phyloP scores from a whole-genome alignment of 345 rosid species.

The Anastatica hierochuntica region DNA sequence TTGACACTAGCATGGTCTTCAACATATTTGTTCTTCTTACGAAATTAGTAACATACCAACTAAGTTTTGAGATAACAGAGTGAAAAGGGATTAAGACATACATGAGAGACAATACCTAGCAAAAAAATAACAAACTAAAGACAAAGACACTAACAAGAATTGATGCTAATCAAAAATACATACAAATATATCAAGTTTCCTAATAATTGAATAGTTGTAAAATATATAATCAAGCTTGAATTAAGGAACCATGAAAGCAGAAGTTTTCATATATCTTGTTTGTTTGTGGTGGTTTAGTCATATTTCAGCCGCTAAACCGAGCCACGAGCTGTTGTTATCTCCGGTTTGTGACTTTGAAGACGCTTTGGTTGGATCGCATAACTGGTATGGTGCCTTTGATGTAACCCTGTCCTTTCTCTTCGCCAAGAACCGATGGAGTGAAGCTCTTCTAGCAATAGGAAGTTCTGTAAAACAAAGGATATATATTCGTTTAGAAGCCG shows the following conservation, averaged over 20 bases:
- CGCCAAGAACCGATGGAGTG: slow-evolving; percentile 87
- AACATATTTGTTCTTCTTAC: slow-evolving; percentile 15
- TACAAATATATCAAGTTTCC: slow-evolving; percentile 24
- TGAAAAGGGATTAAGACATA: background rate
- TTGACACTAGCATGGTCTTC: background rate
- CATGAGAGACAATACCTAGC: no score
- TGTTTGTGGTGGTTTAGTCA: background rate
- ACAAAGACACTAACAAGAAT: no score
- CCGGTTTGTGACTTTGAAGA: slow-evolving; percentile 33
- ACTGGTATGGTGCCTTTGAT: slow-evolving; percentile 57
- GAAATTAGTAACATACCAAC: slow-evolving; percentile 3
- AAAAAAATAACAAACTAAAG: no score
- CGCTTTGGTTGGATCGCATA: slow-evolving; percentile 16
- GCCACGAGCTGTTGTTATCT: slow-evolving; percentile 46
- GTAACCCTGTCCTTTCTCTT: slow-evolving; percentile 83
- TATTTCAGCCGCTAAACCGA: slow-evolving; percentile 51
- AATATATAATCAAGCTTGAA: background rate
- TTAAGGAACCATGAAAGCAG: slow-evolving; percentile 8
- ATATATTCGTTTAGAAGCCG: background rate
- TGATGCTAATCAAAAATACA: slow-evolving; percentile 14
- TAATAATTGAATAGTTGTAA: slow-evolving; percentile 5
- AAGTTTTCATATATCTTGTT: slow-evolving; percentile 3
- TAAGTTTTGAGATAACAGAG: slow-evolving; percentile 6
- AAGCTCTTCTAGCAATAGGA: slow-evolving; percentile 83
- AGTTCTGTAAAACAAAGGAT: slow-evolving; percentile 39